Evolutionary conservation across 371 early-diverging fungal species (phyloP).

Genomic region (Mucor piriformis): DNA sequence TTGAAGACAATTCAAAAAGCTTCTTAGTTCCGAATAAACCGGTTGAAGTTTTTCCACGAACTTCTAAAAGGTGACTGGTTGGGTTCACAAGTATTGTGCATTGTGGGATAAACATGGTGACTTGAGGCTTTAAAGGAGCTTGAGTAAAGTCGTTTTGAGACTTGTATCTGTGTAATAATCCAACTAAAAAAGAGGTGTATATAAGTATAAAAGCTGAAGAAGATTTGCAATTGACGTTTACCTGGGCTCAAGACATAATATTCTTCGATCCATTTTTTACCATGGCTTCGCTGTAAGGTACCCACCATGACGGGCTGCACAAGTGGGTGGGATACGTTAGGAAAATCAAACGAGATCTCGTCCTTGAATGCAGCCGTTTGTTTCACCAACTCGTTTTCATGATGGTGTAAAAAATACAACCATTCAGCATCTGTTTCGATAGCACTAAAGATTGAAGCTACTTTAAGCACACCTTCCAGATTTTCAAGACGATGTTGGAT

Average conservation of each 20-base stretch:
- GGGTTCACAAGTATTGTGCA: conserved; percentile 10
- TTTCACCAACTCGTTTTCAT: conserved; percentile 24
- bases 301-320: conserved; percentile 20
- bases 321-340: conserved; percentile 21
- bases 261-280: conserved; percentile 20
- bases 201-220: not conserved
- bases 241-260: conserved; percentile 29
- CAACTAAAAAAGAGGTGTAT: conserved; percentile 8
- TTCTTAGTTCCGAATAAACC: conserved; percentile 16
- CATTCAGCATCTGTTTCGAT: conserved; percentile 30
- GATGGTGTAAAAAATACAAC: conserved; percentile 23
- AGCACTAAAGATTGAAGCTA: conserved; percentile 20
- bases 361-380: conserved; percentile 19
- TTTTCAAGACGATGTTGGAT: conserved; percentile 18
- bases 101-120: conserved; percentile 22
- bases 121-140: conserved; percentile 15
- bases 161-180: conserved; percentile 20
- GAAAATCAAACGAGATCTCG: conserved; percentile 17
- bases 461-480: conserved; percentile 23
- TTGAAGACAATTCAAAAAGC: conserved; percentile 11
- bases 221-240: not conserved
- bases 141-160: conserved; percentile 11
- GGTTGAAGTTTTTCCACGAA: conserved; percentile 15
- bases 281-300: conserved; percentile 12
- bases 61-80: conserved; percentile 7